Base-by-base conservation (phyloP, 306 rosid species). In the Dicorynia guianensis region DNA sequence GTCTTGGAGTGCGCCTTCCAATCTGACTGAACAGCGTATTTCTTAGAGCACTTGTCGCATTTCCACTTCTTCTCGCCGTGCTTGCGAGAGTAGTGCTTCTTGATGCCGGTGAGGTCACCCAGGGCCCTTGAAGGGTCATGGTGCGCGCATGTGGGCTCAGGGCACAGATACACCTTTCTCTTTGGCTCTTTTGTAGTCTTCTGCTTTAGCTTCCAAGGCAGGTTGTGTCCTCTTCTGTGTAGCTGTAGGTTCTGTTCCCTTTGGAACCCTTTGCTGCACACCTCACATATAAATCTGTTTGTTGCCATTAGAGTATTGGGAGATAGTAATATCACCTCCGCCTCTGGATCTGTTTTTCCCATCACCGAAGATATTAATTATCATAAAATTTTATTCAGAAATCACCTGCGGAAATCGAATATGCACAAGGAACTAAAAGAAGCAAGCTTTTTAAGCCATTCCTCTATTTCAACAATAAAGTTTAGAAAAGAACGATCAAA, bases 11-110 rank as follows among this genome's bases (percentile, higher is more conserved):
- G 98, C 0, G 98, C 97, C 38, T 94, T 94, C 98, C 98, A 94
- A 69, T 94, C 98, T 1, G 98, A 94, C 39, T 94, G 98, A 60
- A 94, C 98, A 6, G 98, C 98, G 47, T 94, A 94, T 5, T 91
- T 83, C 84, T 93, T 93, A 0, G 98, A 88, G 65, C 98, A 93
- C 69, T 93, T 93, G 49, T 93, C 97, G 34, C 98, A 94, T 80
- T 90, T 94, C 98, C 98, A 94, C 30, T 94, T 94, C 90, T 94
- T 94, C 87, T 94, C 98, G 11, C 98, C 98, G 33, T 94, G 98
- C 59, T 94, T 94, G 56, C 98, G 83, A 1, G 89, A 94, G 63
- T 82, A 94, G 77, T 94, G 98, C 19, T 94, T 94, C 62, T 94
- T 94, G 35, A 94, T 94, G 4, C 98, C 98, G 0, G 98, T 94